These are phyloP conservation scores for Aspergillus baeticus DNA, from an alignment of 495 filamentous ascomycete species.

Conservation along the genomic window DNA sequence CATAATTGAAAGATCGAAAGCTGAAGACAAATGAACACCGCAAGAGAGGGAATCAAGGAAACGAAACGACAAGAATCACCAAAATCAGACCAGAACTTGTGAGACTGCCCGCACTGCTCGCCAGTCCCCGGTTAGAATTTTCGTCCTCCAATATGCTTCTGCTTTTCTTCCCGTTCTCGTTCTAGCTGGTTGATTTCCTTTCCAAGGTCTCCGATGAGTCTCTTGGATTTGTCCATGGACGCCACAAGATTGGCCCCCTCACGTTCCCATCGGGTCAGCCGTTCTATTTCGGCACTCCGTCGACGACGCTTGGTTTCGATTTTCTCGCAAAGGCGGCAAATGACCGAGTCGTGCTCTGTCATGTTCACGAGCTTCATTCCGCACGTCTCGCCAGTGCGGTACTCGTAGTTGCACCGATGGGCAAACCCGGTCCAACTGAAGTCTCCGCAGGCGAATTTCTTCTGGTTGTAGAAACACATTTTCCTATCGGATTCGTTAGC, in stretches of 20 bases:
- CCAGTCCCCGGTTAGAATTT: constrained; percentile 1
- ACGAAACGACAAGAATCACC: constrained; percentile 12
- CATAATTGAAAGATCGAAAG: constrained; percentile 14
- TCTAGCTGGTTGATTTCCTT: constrained; percentile 59
- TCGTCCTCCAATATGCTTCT: constrained; percentile 31
- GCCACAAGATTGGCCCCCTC: constrained; percentile 65
- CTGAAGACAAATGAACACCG: constrained; percentile 9
- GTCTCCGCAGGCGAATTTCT: constrained; percentile 69
- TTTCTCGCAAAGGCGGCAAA: constrained; percentile 87
- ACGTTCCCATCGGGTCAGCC: constrained; percentile 80
- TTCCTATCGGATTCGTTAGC: constrained; percentile 41
- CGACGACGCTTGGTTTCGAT: constrained; percentile 84
- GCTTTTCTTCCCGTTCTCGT: constrained; percentile 37
- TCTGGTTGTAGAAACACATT: constrained; percentile 62
- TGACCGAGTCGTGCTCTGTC: constrained; percentile 55
- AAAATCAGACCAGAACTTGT: constrained; percentile 18
- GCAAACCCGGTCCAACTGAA: constrained; percentile 96
- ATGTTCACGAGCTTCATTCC: constrained; percentile 87
- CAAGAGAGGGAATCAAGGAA: constrained; percentile 24
- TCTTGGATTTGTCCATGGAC: constrained; percentile 75
- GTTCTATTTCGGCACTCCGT: constrained; percentile 69
- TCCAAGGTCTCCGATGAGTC: constrained; percentile 60
- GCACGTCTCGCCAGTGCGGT: constrained; percentile 97
- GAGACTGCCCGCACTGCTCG: constrained; percentile 14
- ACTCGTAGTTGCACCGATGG: constrained; percentile 92